Base-by-base conservation (phyloP, 2,329 filamentous ascomycete genomes). In the Aspergillus chevalieri region DNA sequence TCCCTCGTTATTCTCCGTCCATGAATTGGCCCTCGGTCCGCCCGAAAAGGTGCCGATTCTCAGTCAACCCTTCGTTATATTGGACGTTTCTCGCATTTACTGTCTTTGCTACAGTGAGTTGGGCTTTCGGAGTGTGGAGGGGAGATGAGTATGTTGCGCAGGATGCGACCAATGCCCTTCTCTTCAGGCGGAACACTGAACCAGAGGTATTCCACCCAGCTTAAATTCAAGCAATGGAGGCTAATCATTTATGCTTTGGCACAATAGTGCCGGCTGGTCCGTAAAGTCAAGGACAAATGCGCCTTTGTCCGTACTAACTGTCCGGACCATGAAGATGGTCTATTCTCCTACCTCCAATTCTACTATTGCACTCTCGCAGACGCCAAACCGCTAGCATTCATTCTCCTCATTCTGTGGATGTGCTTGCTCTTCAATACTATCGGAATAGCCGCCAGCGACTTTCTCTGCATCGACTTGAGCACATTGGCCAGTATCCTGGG, bases 381-480 rank as follows among this genome's bases (percentile, higher is more conserved):
- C 47, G 82, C 77, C 12, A 85, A 89, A 63, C 84, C 87, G 1
- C 56, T 95, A 43, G 89, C 87, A n/a, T 94, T 98, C 63, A 65
- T 76, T 19, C 74, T 95, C 39, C 76, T 98, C 43, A 79, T 89
- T 14, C 60, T 84, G 52, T 98, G 93, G 93, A 80, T 96, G 6
- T 87, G 82, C 34, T 74, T 97, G 48, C 82, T 98, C 6, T 98
- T 98, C 72, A 92, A 87, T 59, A 97, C 93, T 12, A 96, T 98
- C 56, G 93, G 93, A 52, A 96, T 98, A 56, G 93, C 93, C 12
- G 93, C 93, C 19, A 96, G 90, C 70, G 93, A 98, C 72, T 98
- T 98, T 75, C 93, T 98, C 72, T 97, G 91, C 71, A 83, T 97
- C 72, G 95, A 98, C 65, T 79, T 98, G 30, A 93, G 88, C 69